Evolutionary conservation across 768 basidiomycete species (phyloP), one percentile per base, ranked within the genome.

Genomic region (Xerocomus spinulosus): DNA sequence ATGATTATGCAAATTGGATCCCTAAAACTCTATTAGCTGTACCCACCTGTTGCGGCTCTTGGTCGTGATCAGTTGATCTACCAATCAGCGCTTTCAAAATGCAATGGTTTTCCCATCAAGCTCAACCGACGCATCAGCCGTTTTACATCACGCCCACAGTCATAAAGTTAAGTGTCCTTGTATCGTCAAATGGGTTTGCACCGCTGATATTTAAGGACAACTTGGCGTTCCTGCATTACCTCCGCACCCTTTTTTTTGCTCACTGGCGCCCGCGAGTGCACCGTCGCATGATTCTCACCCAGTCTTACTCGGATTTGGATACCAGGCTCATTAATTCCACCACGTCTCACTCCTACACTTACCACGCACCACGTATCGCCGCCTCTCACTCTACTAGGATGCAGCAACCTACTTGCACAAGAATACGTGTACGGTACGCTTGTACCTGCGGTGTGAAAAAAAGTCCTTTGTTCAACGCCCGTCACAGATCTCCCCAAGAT

Each of bases 381-480:
- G 49, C 26, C 44, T 34, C 26, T 39, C 55, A 42, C 20, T 48
- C 41, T 42, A 51, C 55, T 20, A 60, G 50, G 49, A 82, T 84
- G 78, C 86, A 87, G 61, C 74, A 67, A 23, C 87, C 87, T 9
- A 89, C 87, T 20, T 83, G 81, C 68, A 73, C 73, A 21, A 71
- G 70, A 45, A 73, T 86, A 47, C 83, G 80, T 51, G 77, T 90
- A 17, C 52, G 66, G 66, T 69, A 48, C 44, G 63, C 35, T 21
- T 17, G 10, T 7, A 9, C 40, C 42, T 43, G 9, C 29, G 4
- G 18, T 10, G 28, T 13, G 41, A 48, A 48, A 26, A 42, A 14
- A 9, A 14, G 28, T 33, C 20, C 4, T 20, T 18, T 33, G 26
- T 21, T 37, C 9, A 43, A 46, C 46, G 21, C n/a, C 7, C 24